Percentiles rank a stretch among this genome's conserved stretches.
Conservation (phyloP, 2,329 filamentous ascomycete genomes). For the Colletotrichum tropicicola region DNA sequence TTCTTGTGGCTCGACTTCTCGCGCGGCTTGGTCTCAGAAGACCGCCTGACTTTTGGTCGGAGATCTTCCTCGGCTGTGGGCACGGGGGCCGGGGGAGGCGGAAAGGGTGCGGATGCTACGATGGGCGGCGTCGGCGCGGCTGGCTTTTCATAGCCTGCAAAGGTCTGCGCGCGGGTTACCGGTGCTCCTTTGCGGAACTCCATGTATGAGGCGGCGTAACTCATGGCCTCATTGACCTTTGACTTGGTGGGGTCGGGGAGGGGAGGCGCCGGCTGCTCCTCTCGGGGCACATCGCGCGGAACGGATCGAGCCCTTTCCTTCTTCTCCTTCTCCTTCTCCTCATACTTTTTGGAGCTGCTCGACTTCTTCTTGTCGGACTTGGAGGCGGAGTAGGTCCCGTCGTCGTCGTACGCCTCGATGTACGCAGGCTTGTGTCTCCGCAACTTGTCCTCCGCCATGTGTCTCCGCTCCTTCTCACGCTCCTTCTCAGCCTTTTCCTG, state of each 20-base stretch:
- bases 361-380: slow-evolving; percentile 49
- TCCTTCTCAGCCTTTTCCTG: slow-evolving; percentile 40
- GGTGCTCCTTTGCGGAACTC: slow-evolving; percentile 16
- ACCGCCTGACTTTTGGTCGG: slow-evolving; percentile 31
- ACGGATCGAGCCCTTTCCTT: slow-evolving; percentile 25
- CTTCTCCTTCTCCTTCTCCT: slow-evolving; percentile 40
- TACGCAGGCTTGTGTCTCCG: slow-evolving; percentile 39
- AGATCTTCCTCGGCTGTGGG: slow-evolving; percentile 24
- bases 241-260: not conserved
- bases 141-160: not conserved
- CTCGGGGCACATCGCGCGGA: slow-evolving; percentile 7
- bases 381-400: slow-evolving; percentile 31
- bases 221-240: slow-evolving; percentile 15
- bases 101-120: slow-evolving; percentile 6
- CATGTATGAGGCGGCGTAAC: slow-evolving; percentile 30
- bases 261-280: slow-evolving; percentile 1
- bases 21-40: slow-evolving; percentile 28
- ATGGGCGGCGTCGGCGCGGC: slow-evolving; percentile 28
- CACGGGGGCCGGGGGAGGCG: slow-evolving; percentile 15
- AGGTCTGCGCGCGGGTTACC: slow-evolving; percentile 19
- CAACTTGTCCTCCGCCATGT: slow-evolving; percentile 46
- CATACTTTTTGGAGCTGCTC: slow-evolving; percentile 45
- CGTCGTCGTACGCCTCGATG: slow-evolving; percentile 45
- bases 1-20: slow-evolving; percentile 32
- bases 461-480: slow-evolving; percentile 48